A percentile compares a stretch with the other conserved stretches of the same genome.
Evolutionary conservation across 164 flowering plant species (phyloP).

Genomic region (Stephania japonica): DNA sequence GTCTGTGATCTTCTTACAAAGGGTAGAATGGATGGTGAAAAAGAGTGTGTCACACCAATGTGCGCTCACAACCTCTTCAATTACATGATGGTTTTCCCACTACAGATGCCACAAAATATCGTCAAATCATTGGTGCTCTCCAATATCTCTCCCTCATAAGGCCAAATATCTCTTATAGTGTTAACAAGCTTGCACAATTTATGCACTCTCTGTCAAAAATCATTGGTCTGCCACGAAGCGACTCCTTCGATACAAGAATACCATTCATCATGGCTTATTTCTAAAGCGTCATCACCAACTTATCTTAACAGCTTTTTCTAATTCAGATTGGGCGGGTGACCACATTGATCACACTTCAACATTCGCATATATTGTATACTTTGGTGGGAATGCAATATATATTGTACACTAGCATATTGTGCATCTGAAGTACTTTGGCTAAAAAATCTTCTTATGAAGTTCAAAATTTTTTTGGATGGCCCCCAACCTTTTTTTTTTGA

Average conservation of each 20-base stretch:
- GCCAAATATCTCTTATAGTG: background rate
- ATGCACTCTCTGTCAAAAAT: background rate
- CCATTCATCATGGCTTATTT: background rate
- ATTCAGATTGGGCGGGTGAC: conserved; percentile 1
- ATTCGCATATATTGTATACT: background rate
- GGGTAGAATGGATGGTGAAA: background rate
- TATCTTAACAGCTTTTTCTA: background rate
- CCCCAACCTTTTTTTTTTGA: too few relatives aligned
- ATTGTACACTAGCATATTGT: background rate
- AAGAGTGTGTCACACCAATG: background rate
- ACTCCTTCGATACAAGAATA: background rate
- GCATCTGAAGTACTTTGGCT: background rate
- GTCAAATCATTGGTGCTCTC: background rate
- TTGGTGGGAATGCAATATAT: background rate
- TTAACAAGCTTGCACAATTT: background rate
- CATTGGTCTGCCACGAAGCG: background rate
- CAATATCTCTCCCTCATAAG: background rate
- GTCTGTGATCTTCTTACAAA: background rate
- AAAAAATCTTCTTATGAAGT: background rate
- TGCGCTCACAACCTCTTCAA: background rate
- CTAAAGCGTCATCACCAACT: background rate
- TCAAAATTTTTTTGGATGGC: too few relatives aligned
- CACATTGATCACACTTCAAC: background rate
- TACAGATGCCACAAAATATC: background rate
- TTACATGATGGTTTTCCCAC: background rate